Conservation (phyloP, 2,329 filamentous ascomycete genomes). For the Diaporthe sp. region DNA sequence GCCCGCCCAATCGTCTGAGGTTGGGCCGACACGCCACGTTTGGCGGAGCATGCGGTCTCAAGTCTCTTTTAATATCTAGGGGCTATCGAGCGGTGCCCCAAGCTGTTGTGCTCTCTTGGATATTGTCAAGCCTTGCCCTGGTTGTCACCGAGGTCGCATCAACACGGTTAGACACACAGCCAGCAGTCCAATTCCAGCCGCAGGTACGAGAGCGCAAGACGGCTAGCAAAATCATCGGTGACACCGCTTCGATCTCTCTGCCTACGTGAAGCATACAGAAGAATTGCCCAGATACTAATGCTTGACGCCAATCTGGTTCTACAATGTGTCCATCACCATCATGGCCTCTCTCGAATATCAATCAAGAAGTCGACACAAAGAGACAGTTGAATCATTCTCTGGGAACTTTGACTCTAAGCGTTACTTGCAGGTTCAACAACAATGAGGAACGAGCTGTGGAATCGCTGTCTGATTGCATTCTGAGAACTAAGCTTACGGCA, state of each 20-base stretch:
- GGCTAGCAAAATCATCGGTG: background rate
- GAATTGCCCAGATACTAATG: background rate
- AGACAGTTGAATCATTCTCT: background rate
- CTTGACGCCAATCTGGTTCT: no score
- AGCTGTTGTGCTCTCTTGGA: background rate
- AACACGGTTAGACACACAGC: background rate
- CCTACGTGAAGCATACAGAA: background rate
- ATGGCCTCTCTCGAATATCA: background rate
- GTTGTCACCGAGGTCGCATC: background rate
- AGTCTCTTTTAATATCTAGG: slow-evolving; percentile 14
- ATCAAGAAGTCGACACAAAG: background rate
- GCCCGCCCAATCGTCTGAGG: slow-evolving; percentile 4
- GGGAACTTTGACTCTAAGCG: background rate
- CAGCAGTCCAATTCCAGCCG: background rate
- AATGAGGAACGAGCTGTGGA: background rate
- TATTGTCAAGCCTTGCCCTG: background rate
- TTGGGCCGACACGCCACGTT: slow-evolving; percentile 19
- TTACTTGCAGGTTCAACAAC: background rate
- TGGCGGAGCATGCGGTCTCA: slow-evolving; percentile 6
- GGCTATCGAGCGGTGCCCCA: background rate
- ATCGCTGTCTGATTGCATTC: background rate
- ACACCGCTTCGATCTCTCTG: background rate
- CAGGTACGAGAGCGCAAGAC: background rate
- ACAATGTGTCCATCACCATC: background rate
- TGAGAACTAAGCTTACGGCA: background rate